phyloP scores from a whole-genome alignment of 2,329 filamentous ascomycete genomes.

The Alternaria solani region DNA sequence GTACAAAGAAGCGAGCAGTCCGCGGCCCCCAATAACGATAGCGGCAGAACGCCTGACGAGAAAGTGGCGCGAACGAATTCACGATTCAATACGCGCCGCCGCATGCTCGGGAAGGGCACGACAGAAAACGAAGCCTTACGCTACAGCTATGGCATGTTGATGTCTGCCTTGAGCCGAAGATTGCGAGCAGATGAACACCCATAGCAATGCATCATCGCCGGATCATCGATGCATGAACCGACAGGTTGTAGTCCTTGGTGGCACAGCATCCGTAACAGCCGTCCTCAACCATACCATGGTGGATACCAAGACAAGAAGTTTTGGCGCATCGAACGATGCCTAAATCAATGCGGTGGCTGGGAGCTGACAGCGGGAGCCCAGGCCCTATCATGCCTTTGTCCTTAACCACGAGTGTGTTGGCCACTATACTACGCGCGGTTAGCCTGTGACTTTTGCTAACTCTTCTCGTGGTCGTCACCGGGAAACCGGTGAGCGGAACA shows the following conservation, averaged over 20 bases:
- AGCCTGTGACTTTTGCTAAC: slow-evolving; percentile 1
- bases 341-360: slow-evolving; percentile 8
- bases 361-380: slow-evolving; percentile 4
- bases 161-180: background rate
- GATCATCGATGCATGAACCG: background rate
- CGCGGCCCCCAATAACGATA: slow-evolving; percentile 14
- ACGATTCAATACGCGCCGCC: slow-evolving; percentile 6
- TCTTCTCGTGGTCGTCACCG: slow-evolving; percentile 10
- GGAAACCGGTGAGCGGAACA: slow-evolving; percentile 15
- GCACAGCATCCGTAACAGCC: background rate
- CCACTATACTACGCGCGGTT: slow-evolving; percentile 7
- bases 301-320: background rate
- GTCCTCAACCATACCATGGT: background rate
- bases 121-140: background rate
- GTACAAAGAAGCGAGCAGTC: slow-evolving; percentile 3
- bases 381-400: background rate
- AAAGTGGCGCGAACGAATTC: slow-evolving; percentile 8
- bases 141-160: background rate
- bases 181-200: background rate
- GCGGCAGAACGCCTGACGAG: slow-evolving; percentile 2
- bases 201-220: background rate
- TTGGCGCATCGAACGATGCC: slow-evolving; percentile 1
- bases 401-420: background rate
- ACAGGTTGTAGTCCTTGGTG: background rate
- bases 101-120: slow-evolving; percentile 6